Evolutionary conservation across 2,329 filamentous ascomycete genomes (phyloP).

Genomic region (Diaporthe vexans): DNA sequence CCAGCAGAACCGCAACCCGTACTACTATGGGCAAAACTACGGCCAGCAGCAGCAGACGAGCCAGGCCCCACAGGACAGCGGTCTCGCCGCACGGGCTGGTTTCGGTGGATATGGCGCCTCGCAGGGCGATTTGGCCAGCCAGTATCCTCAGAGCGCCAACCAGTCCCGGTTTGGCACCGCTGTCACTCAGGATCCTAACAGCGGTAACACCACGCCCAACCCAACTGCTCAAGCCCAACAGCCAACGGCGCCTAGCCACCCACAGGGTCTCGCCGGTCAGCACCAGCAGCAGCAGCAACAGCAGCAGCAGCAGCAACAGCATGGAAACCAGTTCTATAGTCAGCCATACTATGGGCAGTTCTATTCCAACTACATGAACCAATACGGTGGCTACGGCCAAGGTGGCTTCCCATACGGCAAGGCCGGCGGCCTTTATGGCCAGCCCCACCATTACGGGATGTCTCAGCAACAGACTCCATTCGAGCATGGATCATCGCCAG

Average conservation of each 20-base stretch:
- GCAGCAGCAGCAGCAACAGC: conserved; percentile 52
- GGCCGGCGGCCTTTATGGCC: conserved; percentile 66
- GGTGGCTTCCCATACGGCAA: conserved; percentile 70
- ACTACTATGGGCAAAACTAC: conserved; percentile 79
- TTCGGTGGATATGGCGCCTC: conserved; percentile 81
- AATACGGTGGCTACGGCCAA: conserved; percentile 66
- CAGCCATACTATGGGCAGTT: conserved; percentile 75
- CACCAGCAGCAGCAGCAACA: conserved; percentile 61
- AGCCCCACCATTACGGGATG: conserved; percentile 68
- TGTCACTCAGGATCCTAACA: conserved; percentile 81
- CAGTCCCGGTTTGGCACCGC: conserved; percentile 71
- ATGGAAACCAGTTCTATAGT: conserved; percentile 61
- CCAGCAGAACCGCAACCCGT: conserved; percentile 78
- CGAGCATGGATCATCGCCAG: conserved; percentile 68
- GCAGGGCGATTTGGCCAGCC: conserved; percentile 75
- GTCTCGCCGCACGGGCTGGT: conserved; percentile 57
- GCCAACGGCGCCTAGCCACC: conserved; percentile 50
- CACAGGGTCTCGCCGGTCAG: conserved; percentile 54
- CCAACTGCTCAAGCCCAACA: conserved; percentile 72
- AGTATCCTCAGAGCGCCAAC: conserved; percentile 81
- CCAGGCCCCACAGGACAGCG: conserved; percentile 74
- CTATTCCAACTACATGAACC: conserved; percentile 72
- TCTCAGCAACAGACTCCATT: conserved; percentile 70
- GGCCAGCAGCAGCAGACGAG: conserved; percentile 81
- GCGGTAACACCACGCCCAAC: conserved; percentile 92